phyloP scores from a whole-genome alignment of 805 yeast species.

The Blastobotrys terrestris region DNA sequence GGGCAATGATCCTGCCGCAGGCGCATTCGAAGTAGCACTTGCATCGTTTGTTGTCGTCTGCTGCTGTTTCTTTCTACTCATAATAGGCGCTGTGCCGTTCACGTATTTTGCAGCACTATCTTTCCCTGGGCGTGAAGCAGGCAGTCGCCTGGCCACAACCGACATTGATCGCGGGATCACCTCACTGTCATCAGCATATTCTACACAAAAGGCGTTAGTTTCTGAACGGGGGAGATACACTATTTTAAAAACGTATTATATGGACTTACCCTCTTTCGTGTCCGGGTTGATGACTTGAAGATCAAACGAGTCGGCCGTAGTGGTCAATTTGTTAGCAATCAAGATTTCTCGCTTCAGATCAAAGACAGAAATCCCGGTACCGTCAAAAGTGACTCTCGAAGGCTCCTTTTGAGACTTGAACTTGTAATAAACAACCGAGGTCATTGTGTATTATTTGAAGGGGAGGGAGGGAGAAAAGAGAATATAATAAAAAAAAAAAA shows the following conservation, averaged over 20 bases:
- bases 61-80: slow-evolving; percentile 20
- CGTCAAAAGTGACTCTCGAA: slow-evolving; percentile 81
- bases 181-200: slow-evolving; percentile 80
- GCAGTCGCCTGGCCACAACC: slow-evolving; percentile 74
- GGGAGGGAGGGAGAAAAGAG: not conserved
- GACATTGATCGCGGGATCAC: slow-evolving; percentile 88
- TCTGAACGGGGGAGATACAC: no score
- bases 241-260: not conserved
- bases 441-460: slow-evolving; percentile 48
- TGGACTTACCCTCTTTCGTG: slow-evolving; percentile 41
- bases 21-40: slow-evolving; percentile 10
- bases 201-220: no score
- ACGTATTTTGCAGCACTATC: slow-evolving; percentile 57
- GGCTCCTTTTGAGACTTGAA: slow-evolving; percentile 79
- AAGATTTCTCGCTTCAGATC: slow-evolving; percentile 91
- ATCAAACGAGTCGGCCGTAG: slow-evolving; percentile 73
- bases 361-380: slow-evolving; percentile 92
- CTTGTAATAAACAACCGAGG: slow-evolving; percentile 80
- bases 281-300: slow-evolving; percentile 66
- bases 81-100: slow-evolving; percentile 38
- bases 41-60: slow-evolving; percentile 13
- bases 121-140: slow-evolving; percentile 47
- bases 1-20: slow-evolving; percentile 1
- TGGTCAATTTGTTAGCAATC: slow-evolving; percentile 68
- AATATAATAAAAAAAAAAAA: no score